A percentile compares a stretch with the other conserved stretches of the same genome.
phyloP scores from a whole-genome alignment of 768 basidiomycete genomes.

The Sporobolomyces phaffii region DNA sequence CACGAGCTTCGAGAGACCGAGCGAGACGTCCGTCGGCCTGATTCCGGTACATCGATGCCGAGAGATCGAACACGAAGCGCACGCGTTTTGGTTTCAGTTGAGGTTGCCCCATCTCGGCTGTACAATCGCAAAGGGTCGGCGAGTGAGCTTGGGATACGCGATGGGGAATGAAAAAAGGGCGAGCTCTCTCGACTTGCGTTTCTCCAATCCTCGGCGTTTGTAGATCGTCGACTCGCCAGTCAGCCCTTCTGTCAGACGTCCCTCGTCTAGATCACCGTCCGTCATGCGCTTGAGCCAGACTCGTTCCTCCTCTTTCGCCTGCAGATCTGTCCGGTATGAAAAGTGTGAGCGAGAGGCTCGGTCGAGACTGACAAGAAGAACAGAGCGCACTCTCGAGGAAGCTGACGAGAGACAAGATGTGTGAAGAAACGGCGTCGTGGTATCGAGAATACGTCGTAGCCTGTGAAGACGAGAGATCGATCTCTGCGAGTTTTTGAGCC shows the following conservation, averaged over 20 bases:
- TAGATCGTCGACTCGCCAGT: constrained; percentile 33
- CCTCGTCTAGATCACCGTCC: constrained; percentile 34
- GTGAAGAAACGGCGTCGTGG: constrained; percentile 6
- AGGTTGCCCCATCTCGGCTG: constrained; percentile 28
- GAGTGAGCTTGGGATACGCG: neutral
- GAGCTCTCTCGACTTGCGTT: constrained; percentile 20
- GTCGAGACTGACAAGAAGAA: neutral
- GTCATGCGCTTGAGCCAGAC: constrained; percentile 28
- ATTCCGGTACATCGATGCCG: constrained; percentile 31
- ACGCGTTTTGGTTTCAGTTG: constrained; percentile 37
- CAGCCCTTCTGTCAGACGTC: constrained; percentile 18
- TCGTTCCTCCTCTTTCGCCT: constrained; percentile 34
- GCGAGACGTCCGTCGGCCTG: constrained; percentile 24
- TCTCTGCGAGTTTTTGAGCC: constrained; percentile 13
- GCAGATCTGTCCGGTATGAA: constrained; percentile 11
- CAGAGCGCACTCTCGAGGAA: constrained; percentile 29
- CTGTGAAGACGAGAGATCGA: constrained; percentile 22
- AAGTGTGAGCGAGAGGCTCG: neutral
- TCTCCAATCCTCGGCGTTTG: constrained; percentile 25
- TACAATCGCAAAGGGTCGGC: too few species aligned
- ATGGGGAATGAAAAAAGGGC: neutral
- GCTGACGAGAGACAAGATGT: constrained; percentile 18
- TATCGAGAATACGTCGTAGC: constrained; percentile 17
- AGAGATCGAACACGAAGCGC: constrained; percentile 31
- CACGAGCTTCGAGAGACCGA: constrained; percentile 22